These are phyloP conservation scores for Trichoderma citrinoviride DNA, from an alignment of 2,329 filamentous ascomycete species.

Conservation along the genomic window DNA sequence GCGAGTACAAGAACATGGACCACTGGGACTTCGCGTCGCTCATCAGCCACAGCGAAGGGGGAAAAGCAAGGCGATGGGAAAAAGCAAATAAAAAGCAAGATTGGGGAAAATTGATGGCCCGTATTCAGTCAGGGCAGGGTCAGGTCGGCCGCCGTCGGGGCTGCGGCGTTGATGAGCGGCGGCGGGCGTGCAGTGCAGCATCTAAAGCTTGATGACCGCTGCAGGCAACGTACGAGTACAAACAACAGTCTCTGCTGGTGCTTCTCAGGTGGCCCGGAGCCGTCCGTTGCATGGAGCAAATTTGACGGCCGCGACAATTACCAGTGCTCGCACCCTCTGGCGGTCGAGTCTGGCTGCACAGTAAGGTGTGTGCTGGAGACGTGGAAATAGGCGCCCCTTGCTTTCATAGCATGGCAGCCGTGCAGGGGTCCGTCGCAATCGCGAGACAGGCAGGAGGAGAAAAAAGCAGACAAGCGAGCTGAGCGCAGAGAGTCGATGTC, in stretches of 20 bases:
- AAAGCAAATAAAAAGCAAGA: conserved; percentile 6
- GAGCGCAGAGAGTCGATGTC: conserved; percentile 1
- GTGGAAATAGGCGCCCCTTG: conserved; percentile 20
- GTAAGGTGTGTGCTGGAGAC: not conserved
- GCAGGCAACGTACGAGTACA: too few species aligned
- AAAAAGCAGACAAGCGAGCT: conserved; percentile 13
- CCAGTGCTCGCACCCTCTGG: not conserved
- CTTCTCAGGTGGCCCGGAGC: not conserved
- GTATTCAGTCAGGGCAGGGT: not conserved
- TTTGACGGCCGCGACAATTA: too few species aligned
- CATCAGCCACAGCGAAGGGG: conserved; percentile 17
- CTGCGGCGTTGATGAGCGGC: not conserved
- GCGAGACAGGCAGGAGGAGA: conserved; percentile 9
- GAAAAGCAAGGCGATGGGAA: not conserved
- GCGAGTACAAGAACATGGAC: conserved; percentile 19
- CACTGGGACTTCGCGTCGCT: conserved; percentile 5
- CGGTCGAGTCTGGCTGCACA: conserved; percentile 1
- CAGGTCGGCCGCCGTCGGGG: not conserved
- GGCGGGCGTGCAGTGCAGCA: not conserved
- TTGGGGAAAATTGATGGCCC: not conserved
- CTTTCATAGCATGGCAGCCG: conserved; percentile 20
- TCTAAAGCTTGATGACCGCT: not conserved
- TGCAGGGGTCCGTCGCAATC: conserved; percentile 21
- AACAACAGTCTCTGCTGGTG: not conserved
- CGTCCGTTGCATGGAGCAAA: not conserved